These are phyloP conservation scores for Skeletonema tropicum DNA, from an alignment of 108 stramenopile genomes.

Conservation along the genomic window DNA sequence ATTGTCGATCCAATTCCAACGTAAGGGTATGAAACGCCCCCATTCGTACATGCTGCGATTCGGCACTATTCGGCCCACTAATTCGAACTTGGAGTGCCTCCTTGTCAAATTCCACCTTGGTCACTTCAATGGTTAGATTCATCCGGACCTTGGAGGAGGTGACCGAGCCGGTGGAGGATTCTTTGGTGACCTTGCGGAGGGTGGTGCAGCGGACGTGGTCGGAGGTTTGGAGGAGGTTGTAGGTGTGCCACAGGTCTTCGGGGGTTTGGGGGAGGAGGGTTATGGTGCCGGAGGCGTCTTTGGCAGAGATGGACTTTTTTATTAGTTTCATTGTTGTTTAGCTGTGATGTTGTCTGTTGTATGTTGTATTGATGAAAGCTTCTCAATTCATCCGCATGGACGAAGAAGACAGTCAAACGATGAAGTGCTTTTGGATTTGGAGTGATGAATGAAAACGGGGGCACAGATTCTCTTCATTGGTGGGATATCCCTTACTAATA, in stretches of 20 bases:
- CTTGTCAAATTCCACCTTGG: constrained; percentile 92
- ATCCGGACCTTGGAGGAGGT: constrained; percentile 86
- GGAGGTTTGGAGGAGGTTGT: constrained; percentile 89
- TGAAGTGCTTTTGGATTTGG: neutral
- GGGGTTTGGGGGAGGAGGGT: constrained; percentile 88
- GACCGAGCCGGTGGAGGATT: constrained; percentile 89
- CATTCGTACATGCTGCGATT: constrained; percentile 89
- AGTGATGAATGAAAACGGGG: too few relatives aligned
- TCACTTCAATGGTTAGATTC: constrained; percentile 91
- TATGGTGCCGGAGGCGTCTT: constrained; percentile 89
- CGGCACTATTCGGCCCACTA: constrained; percentile 76
- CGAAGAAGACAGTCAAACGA: too few relatives aligned
- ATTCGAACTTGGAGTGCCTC: constrained; percentile 86
- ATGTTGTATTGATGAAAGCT: too few relatives aligned
- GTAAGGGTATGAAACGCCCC: constrained; percentile 96
- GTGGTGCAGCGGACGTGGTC: constrained; percentile 93
- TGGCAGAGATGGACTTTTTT: constrained; percentile 37
- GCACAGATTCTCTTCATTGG: too few relatives aligned
- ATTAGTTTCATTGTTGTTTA: constrained; percentile 67
- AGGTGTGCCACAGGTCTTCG: constrained; percentile 98
- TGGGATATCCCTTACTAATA: too few relatives aligned
- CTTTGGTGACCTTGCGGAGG: constrained; percentile 94
- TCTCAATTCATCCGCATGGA: too few relatives aligned
- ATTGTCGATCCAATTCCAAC: constrained; percentile 86
- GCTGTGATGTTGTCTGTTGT: too few relatives aligned